These are phyloP conservation scores for Murraya koenigii DNA, from an alignment of 345 rosid genomes.

Conservation along the genomic window DNA sequence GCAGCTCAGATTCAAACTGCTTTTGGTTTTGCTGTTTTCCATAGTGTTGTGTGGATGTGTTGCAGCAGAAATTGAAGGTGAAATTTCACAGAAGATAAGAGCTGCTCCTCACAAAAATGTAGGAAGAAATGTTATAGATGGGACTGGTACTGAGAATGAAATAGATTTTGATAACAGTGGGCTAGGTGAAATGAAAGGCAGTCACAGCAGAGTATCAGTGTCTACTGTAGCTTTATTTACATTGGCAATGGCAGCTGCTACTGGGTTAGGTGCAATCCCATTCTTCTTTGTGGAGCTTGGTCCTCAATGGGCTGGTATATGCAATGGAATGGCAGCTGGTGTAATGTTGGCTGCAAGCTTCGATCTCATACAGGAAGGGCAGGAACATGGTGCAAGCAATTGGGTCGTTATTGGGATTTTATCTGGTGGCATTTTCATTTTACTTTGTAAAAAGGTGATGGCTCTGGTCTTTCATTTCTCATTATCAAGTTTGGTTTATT, in stretches of 20 bases:
- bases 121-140: constrained; percentile 60
- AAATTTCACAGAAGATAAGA: constrained; percentile 36
- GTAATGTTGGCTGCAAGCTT: constrained; percentile 99
- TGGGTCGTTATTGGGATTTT: constrained; percentile 91
- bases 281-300: constrained; percentile 97
- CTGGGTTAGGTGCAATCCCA: constrained; percentile 97
- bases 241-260: constrained; percentile 98
- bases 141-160: constrained; percentile 57
- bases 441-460: constrained; percentile 90
- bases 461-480: constrained; percentile 3
- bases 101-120: constrained; percentile 70
- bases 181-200: constrained; percentile 47
- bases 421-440: constrained; percentile 84
- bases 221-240: constrained; percentile 91
- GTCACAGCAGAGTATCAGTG: constrained; percentile 67
- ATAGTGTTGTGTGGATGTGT: constrained; percentile 28
- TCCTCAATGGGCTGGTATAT: constrained; percentile 95
- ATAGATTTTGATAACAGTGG: constrained; percentile 42
- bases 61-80: constrained; percentile 39
- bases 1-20: constrained; percentile 27
- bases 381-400: constrained; percentile 78
- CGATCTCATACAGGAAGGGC: constrained; percentile 96
- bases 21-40: constrained; percentile 27
- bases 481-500: background rate
- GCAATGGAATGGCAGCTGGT: constrained; percentile 99